phyloP scores from a whole-genome alignment of 305 asterid genomes.

The Fraxinus greggii region DNA sequence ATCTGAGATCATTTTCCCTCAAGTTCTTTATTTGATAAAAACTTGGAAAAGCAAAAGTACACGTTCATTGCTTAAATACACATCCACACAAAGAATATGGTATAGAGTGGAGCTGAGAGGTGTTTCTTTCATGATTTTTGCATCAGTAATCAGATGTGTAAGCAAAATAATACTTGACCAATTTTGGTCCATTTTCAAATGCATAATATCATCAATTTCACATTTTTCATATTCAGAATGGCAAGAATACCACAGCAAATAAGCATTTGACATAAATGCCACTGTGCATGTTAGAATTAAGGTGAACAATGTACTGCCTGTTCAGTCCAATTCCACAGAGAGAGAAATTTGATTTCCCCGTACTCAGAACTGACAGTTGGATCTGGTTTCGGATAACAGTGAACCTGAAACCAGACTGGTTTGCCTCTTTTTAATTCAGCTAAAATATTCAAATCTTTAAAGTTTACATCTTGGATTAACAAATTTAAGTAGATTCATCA shows the following conservation, averaged over 20 bases:
- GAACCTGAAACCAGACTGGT: background rate
- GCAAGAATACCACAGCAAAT: background rate
- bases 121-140: background rate
- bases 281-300: background rate
- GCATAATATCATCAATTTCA: background rate
- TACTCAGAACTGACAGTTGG: background rate
- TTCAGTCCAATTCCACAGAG: background rate
- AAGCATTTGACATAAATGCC: background rate
- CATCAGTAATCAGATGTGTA: background rate
- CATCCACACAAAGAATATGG: background rate
- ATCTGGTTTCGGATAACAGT: background rate
- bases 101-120: background rate
- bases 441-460: background rate
- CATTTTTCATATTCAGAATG: background rate
- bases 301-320: background rate
- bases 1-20: background rate
- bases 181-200: background rate
- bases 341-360: background rate
- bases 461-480: background rate
- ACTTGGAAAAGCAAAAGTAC: slow-evolving; percentile 4
- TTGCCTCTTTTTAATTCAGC: background rate
- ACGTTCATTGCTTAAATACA: background rate
- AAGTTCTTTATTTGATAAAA: background rate
- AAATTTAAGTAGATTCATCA: background rate
- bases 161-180: background rate